Base-by-base conservation (phyloP, 768 basidiomycete species). In the Trametes meyenii region DNA sequence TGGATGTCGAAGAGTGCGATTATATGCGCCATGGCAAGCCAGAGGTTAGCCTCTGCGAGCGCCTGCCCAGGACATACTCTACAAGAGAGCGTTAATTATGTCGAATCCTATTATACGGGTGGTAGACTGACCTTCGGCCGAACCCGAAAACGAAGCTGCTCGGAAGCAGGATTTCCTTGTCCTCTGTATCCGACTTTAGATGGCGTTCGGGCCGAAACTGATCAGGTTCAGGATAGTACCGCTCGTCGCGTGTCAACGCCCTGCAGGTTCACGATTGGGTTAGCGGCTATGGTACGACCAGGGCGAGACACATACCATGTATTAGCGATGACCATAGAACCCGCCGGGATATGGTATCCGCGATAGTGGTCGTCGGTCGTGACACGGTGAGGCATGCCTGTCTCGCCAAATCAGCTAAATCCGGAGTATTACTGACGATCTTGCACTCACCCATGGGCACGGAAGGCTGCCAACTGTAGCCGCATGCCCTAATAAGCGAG, bases 31-130 rank as follows among this genome's bases (percentile, higher is more conserved):
- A 76, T 74, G 44, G 79, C 76, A 38, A 78, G 66, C 79, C 79
- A 86, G 26, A 81, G 68, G 56, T 72, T 78, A 2, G 74, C 64
- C 53, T 83, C 80, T 2, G 82, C 84, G 52, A 86, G 78, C 63
- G 82, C 74, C 43, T 81, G 74, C 13, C 85, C 85, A 6, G 84
- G 83, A 63, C 85, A 87, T 48, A 79, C 76, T 60, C 82, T 83
- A 43, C 14, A 26, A 2, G 43, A 44, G 39, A 13, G 39, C 13
- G 14, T 19, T 8, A 21, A 3, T 2, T 40, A 4, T 14, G 33
- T 6, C 10, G 16, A 5, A 13, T 13, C 38, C 2, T n/a, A n/a
- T n/a, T n/a, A n/a, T n/a, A n/a, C n/a, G n/a, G n/a, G n/a, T n/a
- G n/a, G 50, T 17, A 16, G 29, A 21, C 45, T 23, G 6, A 66